phyloP scores from a whole-genome alignment of 2,329 filamentous ascomycete species.

The Hortaea sp. region DNA sequence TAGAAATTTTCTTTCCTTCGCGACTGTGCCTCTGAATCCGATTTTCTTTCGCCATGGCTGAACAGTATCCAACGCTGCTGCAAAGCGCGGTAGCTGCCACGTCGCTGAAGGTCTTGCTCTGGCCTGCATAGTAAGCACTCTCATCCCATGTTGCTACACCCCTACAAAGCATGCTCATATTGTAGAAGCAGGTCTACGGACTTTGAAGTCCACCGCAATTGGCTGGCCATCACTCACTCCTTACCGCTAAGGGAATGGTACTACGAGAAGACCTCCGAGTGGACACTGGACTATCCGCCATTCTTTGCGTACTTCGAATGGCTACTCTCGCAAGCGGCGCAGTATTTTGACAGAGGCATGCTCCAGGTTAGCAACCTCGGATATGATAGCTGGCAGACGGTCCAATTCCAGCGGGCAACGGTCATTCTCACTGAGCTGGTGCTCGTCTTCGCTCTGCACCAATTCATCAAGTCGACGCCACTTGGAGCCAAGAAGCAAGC shows the following conservation, averaged over 20 bases:
- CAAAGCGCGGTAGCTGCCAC: constrained; percentile 81
- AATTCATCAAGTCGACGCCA: constrained; percentile 66
- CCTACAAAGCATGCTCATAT: neutral
- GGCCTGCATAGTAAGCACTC: constrained; percentile 77
- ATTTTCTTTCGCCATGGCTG: constrained; percentile 51
- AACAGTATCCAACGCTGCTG: constrained; percentile 73
- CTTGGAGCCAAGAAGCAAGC: constrained; percentile 59
- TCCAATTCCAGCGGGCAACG: constrained; percentile 85
- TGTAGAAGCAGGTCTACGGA: constrained; percentile 82
- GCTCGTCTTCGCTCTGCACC: constrained; percentile 69
- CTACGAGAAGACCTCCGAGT: constrained; percentile 95
- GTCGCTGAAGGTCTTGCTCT: constrained; percentile 82
- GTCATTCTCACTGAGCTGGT: constrained; percentile 80
- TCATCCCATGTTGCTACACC: neutral
- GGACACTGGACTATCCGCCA: constrained; percentile 97
- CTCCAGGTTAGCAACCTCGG: constrained; percentile 68
- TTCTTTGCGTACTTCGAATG: constrained; percentile 98
- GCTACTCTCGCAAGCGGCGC: constrained; percentile 72
- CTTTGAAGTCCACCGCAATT: constrained; percentile 98
- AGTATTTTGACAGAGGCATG: constrained; percentile 70
- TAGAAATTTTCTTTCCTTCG: neutral
- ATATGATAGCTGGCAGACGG: constrained; percentile 85
- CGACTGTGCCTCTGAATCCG: neutral
- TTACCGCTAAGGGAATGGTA: constrained; percentile 87
- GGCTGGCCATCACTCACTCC: constrained; percentile 90